Base-by-base conservation (phyloP, 140 eudicot genomes). In the Ambrosia hybrid region DNA sequence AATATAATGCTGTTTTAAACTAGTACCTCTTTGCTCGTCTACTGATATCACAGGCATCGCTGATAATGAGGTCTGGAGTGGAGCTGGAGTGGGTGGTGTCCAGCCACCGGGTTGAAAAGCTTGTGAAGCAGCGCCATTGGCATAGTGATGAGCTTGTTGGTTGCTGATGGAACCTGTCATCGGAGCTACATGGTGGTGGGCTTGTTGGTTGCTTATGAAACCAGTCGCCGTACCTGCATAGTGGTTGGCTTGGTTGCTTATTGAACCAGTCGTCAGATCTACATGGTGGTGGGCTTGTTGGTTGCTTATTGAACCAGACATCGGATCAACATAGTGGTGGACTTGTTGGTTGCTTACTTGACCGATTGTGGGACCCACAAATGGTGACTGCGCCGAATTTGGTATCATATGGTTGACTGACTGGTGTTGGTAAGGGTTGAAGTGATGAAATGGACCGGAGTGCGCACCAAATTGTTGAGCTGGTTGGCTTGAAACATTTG, bases 401-500 rank as follows among this genome's bases (percentile, higher is more conserved):
- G 83, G 77, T 51, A 56, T 34, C 76, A 81, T 74, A 15, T 63
- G 82, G 79, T 80, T 81, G 17, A 53, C 52, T 38, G 70, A 57
- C 48, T 43, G 83, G n/a, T 67, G 88, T 73, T 63, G 91, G 65
- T 67, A 64, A 5, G 77, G 57, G 26, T 72, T 72, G 21, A 72
- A 55, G 67, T 17, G 76, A 64, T 57, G 90, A 73, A 34, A 66
- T 26, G 76, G 72, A 80, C 78, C 75, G 38, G 74, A 74, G 68
- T 4, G 72, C 62, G 69, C 76, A 48, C 58, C 61, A 57, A 66
- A 56, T 36, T 72, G 89, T 69, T 72, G 96, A 77, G 80, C 41
- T 37, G 81, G 75, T 63, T 62, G 74, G 68, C 61, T 71, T 10
- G 81, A 43, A 56, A 70, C 62, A 51, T 78, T 62, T 14, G 82